Evolutionary conservation across 306 rosid genomes (phyloP).

Genomic region (Begonia loranthoides): DNA sequence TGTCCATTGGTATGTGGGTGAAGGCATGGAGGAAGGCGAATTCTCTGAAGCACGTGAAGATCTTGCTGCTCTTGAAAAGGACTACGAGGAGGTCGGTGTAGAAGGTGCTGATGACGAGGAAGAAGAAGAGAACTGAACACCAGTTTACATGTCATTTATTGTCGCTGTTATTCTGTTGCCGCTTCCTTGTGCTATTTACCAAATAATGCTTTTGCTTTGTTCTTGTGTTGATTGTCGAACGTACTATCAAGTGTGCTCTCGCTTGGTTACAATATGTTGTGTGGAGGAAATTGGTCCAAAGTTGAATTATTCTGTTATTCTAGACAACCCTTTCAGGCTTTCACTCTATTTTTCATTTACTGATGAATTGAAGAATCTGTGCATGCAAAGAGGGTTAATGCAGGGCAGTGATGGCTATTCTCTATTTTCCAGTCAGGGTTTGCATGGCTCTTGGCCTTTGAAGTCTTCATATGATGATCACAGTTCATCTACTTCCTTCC

Average conservation of each 20-base stretch:
- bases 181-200: not conserved
- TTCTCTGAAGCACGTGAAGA: conserved; percentile 75
- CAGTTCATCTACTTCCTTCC: too few species aligned
- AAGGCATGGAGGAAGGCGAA: conserved; percentile 87
- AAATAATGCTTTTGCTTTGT: not conserved
- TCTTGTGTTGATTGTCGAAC: not conserved
- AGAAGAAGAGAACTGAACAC: conserved; percentile 13
- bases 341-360: too few species aligned
- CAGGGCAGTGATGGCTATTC: too few species aligned
- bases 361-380: too few species aligned
- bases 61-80: conserved; percentile 78
- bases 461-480: too few species aligned
- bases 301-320: too few species aligned
- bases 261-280: not conserved
- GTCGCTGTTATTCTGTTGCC: too few species aligned
- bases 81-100: conserved; percentile 63
- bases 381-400: too few species aligned
- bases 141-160: not conserved
- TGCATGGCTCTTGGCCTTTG: too few species aligned
- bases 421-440: too few species aligned
- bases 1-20: conserved; percentile 78
- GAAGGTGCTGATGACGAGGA: conserved; percentile 39
- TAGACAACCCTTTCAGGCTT: too few species aligned
- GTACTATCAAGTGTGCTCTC: not conserved
- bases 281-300: too few species aligned